phyloP scores from a whole-genome alignment of 306 rosid genomes.

The Dryas octopetala region DNA sequence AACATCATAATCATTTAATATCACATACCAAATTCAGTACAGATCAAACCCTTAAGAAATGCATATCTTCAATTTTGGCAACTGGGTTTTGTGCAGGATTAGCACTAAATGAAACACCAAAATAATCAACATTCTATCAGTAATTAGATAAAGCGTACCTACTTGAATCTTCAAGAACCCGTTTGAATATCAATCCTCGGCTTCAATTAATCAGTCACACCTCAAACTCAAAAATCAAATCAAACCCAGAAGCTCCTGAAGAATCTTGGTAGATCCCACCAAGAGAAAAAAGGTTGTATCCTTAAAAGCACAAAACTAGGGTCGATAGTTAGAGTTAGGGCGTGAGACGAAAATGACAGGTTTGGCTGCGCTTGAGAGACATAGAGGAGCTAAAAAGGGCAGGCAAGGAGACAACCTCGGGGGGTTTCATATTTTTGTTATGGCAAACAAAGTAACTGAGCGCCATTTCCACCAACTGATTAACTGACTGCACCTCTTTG shows the following conservation, averaged over 20 bases:
- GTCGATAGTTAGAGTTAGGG: not conserved
- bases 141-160: slow-evolving; percentile 22
- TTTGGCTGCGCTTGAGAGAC: slow-evolving; percentile 28
- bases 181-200: not conserved
- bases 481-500: not conserved
- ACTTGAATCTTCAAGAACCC: slow-evolving; percentile 20
- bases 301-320: not conserved
- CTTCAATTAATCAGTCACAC: not conserved
- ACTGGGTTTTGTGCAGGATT: not conserved
- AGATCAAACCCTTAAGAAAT: not conserved
- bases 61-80: not conserved
- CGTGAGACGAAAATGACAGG: slow-evolving; percentile 2
- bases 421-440: slow-evolving; percentile 13
- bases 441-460: slow-evolving; percentile 27
- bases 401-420: slow-evolving; percentile 47
- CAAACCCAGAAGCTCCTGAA: not conserved
- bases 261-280: not conserved
- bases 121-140: not conserved
- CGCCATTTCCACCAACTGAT: slow-evolving; percentile 16
- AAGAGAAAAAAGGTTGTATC: not conserved
- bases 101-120: not conserved
- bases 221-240: not conserved
- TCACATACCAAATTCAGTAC: not conserved
- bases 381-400: slow-evolving; percentile 21
- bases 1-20: not conserved